phyloP scores from a whole-genome alignment of 768 basidiomycete species.

The Daedaleopsis sinensis region DNA sequence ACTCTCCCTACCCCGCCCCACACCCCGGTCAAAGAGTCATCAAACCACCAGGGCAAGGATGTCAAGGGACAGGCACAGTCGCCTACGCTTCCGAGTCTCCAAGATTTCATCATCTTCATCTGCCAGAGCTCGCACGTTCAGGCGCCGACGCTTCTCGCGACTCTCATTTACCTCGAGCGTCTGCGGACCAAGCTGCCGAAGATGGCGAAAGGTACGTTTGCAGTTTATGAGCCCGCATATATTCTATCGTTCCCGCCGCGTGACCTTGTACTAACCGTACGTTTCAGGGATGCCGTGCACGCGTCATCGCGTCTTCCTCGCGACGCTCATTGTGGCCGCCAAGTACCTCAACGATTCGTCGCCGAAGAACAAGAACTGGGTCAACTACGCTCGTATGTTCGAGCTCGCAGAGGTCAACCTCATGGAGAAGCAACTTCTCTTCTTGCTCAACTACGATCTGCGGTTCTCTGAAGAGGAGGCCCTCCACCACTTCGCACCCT shows the following conservation, averaged over 20 bases:
- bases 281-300: conserved; percentile 79
- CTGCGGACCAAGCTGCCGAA: conserved; percentile 78
- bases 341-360: conserved; percentile 98
- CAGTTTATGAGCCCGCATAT: conserved; percentile 12
- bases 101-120: conserved; percentile 83
- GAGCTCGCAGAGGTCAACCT: conserved; percentile 83
- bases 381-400: conserved; percentile 74
- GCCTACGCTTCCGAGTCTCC: conserved; percentile 63
- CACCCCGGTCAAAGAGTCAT: conserved; percentile 56
- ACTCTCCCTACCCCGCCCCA: conserved; percentile 68
- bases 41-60: conserved; percentile 27
- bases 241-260: background rate
- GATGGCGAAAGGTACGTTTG: conserved; percentile 77
- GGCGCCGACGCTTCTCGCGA: conserved; percentile 87
- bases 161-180: conserved; percentile 90
- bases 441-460: conserved; percentile 90
- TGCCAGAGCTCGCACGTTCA: conserved; percentile 86
- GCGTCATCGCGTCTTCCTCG: conserved; percentile 93
- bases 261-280: background rate
- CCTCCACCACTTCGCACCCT: conserved; percentile 64
- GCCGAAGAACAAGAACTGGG: conserved; percentile 96
- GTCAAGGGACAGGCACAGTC: conserved; percentile 18
- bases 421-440: conserved; percentile 97
- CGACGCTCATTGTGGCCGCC: conserved; percentile 91
- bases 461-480: conserved; percentile 87